Base-by-base conservation (phyloP, 495 filamentous ascomycete genomes). In the Physcia stellaris region DNA sequence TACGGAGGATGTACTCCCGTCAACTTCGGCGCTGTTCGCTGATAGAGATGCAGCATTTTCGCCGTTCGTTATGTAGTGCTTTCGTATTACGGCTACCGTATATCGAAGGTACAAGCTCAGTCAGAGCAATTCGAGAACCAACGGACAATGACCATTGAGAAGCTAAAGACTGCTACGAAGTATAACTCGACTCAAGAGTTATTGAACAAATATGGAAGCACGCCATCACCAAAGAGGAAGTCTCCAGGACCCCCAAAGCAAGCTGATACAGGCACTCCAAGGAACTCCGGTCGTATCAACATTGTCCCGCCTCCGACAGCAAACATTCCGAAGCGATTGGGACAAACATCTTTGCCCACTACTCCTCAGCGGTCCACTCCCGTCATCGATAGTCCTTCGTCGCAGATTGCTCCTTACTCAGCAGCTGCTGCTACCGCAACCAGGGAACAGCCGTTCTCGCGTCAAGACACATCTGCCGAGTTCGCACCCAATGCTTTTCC, bases 101-200 rank as follows among this genome's bases (percentile, higher is more conserved):
- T 90, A 50, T 68, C 76, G 19, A 71, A 60, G 6, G 65, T 77
- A 10, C 75, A 79, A 49, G 46, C 60, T 17, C 67, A 73, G n/a
- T 67, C 94, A 18, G 78, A 94, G 39, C 70, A 65, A 2, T 68
- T 85, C 9, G 69, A 88, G 36, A 67, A 72, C 39, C 80, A 94
- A 58, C 75, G 86, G 32, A 72, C 80, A 37, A 74, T 76, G 49
- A 92, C 86, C 1, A 94, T 98, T 46, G 82, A 92, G 52, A 87
- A 86, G 59, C 74, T 98, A 34, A 98, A 96, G 59, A 72, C 75
- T 21, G 86, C 86, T 15, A 98, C 90, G 24, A 93, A 83, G 53
- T 98, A 92, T 61, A 80, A 94, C 58, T 86, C 86, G 5, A 98
- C 90, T 12, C 81, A 92, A 52, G 75, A 94, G 50, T 60, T 98